Base-by-base conservation (phyloP, 192 early-diverging fungal species). In the Pilobolus umbonatus region DNA sequence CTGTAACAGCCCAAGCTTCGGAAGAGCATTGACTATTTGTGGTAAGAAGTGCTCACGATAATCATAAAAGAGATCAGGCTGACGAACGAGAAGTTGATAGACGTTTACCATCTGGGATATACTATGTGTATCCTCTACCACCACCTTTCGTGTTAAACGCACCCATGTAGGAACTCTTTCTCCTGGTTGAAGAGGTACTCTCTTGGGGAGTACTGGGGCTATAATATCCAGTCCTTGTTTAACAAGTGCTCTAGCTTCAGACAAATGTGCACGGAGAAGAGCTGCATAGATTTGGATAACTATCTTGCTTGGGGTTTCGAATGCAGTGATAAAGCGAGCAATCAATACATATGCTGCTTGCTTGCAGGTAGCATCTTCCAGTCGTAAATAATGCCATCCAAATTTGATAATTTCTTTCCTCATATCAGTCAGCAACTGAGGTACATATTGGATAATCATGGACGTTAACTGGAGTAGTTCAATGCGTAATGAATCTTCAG, bases 321-420 rank as follows among this genome's bases (percentile, higher is more conserved):
- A 98, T 5, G 89, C 90, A 14, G 90, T 85, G 60, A 98, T 94
- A 68, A 98, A 98, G 45, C 91, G 80, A 12, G 93, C 85, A 36
- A 98, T 83, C 40, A 95, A 68, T 14, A 98, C 98, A 65, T 96
- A 98, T 5, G 96, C 88, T 1, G 96, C 86, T 61, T 98, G 92
- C 60, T 98, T 98, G 74, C 90, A 89, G 31, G 91, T 96, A 14
- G 92, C 79, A 46, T 99, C 98, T 60, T 98, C 96, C 25, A 76
- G 59, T 43, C 83, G 83, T 46, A 87, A 83, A 60, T 87, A 85
- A 47, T 84, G 83, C 96, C 96, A 97, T 5, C 88, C 92, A 77
- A 95, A 96, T 65, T 93, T 94, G 64, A 97, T 95, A 17, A 96
- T 85, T 54, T 96, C 92, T 67, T 92, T 93, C 26, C 86, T 78